phyloP scores from a whole-genome alignment of 768 basidiomycete genomes.

The Lyophyllum decastes region DNA sequence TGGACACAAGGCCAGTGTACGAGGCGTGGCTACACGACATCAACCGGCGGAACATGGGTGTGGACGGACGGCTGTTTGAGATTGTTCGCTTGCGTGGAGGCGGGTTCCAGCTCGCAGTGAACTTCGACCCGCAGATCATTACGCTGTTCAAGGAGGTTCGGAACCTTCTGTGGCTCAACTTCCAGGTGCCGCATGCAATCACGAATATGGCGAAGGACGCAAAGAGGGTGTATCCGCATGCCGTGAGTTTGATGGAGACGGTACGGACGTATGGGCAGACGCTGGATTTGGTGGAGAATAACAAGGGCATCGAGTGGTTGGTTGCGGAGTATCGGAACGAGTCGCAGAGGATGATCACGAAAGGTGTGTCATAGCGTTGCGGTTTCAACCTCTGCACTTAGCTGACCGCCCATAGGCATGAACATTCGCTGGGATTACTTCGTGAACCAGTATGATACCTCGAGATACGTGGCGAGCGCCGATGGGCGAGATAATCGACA shows the following conservation, averaged over 20 bases:
- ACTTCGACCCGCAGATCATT: conserved; percentile 98
- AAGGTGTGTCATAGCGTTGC: conserved; percentile 52
- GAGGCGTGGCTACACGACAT: conserved; percentile 98
- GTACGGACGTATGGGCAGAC: conserved; percentile 98
- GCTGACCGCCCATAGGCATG: conserved; percentile 65
- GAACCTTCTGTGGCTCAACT: conserved; percentile 93
- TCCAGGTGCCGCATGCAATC: conserved; percentile 92
- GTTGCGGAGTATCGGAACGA: conserved; percentile 95
- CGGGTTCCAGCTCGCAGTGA: conserved; percentile 86
- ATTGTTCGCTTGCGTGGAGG: conserved; percentile 77
- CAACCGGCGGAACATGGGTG: conserved; percentile 88
- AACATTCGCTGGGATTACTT: conserved; percentile 96
- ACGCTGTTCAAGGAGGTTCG: conserved; percentile 98
- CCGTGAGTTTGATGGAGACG: conserved; percentile 97
- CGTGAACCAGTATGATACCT: conserved; percentile 89
- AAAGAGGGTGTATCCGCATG: conserved; percentile 97
- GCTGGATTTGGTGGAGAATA: conserved; percentile 84
- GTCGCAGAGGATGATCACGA: conserved; percentile 88
- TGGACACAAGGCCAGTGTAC: conserved; percentile 91
- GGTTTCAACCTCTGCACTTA: not conserved
- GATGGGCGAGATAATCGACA: conserved; percentile 86
- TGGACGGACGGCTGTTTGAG: conserved; percentile 91
- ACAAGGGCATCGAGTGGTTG: conserved; percentile 91
- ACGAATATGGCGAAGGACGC: conserved; percentile 99
- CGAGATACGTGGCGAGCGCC: conserved; percentile 69